Evolutionary conservation across 257 asterid genomes (phyloP).

Genomic region (Datura wrightii): DNA sequence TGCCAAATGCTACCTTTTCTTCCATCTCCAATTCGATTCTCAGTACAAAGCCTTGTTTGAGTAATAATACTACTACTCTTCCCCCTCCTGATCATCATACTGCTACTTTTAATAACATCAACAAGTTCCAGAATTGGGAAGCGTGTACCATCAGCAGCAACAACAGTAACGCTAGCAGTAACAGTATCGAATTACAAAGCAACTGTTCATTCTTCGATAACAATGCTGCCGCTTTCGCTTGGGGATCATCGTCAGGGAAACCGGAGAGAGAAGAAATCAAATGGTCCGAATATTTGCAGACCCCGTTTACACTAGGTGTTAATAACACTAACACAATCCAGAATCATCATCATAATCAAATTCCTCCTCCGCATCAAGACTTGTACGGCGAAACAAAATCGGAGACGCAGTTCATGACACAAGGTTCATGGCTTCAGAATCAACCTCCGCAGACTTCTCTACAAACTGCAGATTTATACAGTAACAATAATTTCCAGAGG

Average conservation of each 20-base stretch:
- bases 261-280: conserved; percentile 56
- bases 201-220: conserved; percentile 46
- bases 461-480: conserved; percentile 54
- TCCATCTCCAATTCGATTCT: conserved; percentile 31
- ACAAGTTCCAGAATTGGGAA: conserved; percentile 52
- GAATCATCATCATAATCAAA: conserved; percentile 34
- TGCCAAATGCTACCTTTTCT: conserved; percentile 27
- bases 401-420: conserved; percentile 40
- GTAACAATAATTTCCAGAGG: conserved; percentile 68
- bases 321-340: conserved; percentile 29
- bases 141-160: conserved; percentile 28
- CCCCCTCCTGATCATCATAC: neutral
- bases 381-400: conserved; percentile 47
- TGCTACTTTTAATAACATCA: conserved; percentile 29
- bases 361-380: conserved; percentile 39
- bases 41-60: conserved; percentile 33
- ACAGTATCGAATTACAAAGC: conserved; percentile 42
- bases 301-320: conserved; percentile 57
- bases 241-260: conserved; percentile 52
- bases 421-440: conserved; percentile 50
- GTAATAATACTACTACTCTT: neutral
- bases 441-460: conserved; percentile 49
- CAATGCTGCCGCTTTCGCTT: conserved; percentile 39
- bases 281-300: conserved; percentile 80
- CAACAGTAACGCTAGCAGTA: conserved; percentile 21